These are phyloP conservation scores for Xylaria sp. DNA, from an alignment of 2,329 filamentous ascomycete genomes.

Conservation along the genomic window DNA sequence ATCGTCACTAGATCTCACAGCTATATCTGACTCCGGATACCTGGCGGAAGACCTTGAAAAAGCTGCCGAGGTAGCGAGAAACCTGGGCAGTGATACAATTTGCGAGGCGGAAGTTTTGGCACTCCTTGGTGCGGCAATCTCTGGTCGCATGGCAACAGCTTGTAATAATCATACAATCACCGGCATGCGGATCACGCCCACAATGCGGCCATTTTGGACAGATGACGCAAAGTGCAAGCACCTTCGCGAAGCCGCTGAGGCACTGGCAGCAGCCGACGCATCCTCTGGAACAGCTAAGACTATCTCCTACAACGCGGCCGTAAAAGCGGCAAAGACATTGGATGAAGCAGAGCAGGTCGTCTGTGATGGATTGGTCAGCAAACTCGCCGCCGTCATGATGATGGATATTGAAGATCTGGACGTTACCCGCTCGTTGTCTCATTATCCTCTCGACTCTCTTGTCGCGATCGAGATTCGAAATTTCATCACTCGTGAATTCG, in stretches of 20 bases:
- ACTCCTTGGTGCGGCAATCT: conserved; percentile 63
- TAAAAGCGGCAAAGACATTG: conserved; percentile 56
- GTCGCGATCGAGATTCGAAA: conserved; percentile 63
- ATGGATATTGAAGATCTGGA: conserved; percentile 62
- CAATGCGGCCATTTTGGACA: conserved; percentile 63
- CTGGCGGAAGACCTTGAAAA: conserved; percentile 59
- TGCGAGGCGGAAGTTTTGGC: conserved; percentile 66
- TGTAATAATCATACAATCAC: conserved; percentile 66
- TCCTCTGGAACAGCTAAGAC: conserved; percentile 42
- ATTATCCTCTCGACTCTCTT: conserved; percentile 60
- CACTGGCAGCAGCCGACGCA: conserved; percentile 52
- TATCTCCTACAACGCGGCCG: conserved; percentile 58
- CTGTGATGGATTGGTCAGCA: conserved; percentile 58
- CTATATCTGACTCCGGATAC: conserved; percentile 62
- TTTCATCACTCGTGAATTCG: conserved; percentile 62
- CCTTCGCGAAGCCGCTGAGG: conserved; percentile 57
- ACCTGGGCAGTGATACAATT: conserved; percentile 61
- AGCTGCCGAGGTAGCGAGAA: conserved; percentile 60
- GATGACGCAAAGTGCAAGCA: conserved; percentile 65
- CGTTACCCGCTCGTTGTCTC: conserved; percentile 54
- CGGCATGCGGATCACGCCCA: conserved; percentile 62
- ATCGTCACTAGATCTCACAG: conserved; percentile 63
- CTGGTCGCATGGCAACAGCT: conserved; percentile 54
- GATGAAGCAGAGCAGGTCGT: conserved; percentile 60
- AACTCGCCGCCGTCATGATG: conserved; percentile 62